These are phyloP conservation scores for Linum tenue DNA, from an alignment of 345 rosid genomes.

Conservation along the genomic window DNA sequence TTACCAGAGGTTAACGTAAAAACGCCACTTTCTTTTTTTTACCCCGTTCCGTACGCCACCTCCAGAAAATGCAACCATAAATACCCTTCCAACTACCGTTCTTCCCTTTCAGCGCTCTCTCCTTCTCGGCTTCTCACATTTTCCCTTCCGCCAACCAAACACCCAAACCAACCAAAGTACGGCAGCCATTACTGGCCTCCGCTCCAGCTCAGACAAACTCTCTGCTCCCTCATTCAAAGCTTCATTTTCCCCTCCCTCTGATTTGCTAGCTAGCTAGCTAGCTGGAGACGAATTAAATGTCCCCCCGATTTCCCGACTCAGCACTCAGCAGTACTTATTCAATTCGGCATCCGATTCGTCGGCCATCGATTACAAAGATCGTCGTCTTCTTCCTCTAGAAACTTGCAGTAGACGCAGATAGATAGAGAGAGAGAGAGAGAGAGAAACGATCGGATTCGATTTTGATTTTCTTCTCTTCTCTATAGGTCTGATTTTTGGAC, in stretches of 20 bases:
- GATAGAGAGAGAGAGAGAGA: no score
- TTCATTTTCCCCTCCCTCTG: slow-evolving; percentile 7
- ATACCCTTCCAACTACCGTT: slow-evolving; percentile 29
- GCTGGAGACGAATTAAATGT: not conserved
- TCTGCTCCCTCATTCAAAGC: not conserved
- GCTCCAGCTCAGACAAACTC: slow-evolving; percentile 7
- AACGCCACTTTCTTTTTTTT: not conserved
- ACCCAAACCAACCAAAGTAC: slow-evolving; percentile 5
- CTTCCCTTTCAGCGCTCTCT: not conserved
- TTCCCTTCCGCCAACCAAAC: slow-evolving; percentile 6
- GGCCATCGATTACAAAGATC: no score
- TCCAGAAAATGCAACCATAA: slow-evolving; percentile 16
- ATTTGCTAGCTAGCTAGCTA: not conserved
- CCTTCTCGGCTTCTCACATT: not conserved
- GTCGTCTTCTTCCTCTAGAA: no score
- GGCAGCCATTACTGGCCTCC: no score
- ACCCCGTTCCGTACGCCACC: slow-evolving; percentile 6
- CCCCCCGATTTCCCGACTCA: not conserved
- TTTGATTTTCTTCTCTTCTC: not conserved
- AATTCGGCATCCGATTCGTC: not conserved
- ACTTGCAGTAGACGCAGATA: no score
- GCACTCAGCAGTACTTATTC: not conserved
- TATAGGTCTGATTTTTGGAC: not conserved
- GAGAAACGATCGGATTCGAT: no score
- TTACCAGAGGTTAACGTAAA: not conserved